Evolutionary conservation across 2,329 filamentous ascomycete genomes (phyloP).

Genomic region (Septoria linicola): DNA sequence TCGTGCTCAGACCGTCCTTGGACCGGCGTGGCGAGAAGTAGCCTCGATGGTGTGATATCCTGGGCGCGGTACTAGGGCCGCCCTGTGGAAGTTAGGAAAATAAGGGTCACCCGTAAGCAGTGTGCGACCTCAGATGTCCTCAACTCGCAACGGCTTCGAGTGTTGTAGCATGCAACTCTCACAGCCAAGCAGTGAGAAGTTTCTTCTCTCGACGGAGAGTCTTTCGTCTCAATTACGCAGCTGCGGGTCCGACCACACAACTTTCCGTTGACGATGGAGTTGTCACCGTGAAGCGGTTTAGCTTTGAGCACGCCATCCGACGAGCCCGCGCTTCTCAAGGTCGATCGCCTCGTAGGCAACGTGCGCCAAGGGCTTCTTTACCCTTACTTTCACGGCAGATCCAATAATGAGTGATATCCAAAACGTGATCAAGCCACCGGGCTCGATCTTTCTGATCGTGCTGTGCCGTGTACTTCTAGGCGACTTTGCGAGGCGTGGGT

Average conservation of each 20-base stretch:
- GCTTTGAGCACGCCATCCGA: conserved; percentile 21
- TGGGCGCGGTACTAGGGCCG: not conserved
- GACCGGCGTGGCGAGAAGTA: conserved; percentile 1
- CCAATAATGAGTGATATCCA: conserved; percentile 4
- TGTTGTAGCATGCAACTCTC: not conserved
- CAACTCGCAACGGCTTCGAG: too few species aligned
- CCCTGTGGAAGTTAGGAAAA: too few species aligned
- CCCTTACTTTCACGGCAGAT: not conserved
- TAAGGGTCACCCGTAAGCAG: too few species aligned
- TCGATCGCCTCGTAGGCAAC: conserved; percentile 15
- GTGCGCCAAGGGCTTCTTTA: conserved; percentile 14
- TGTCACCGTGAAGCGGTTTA: conserved; percentile 15
- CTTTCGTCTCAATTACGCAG: conserved; percentile 10
- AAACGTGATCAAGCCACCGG: conserved; percentile 6
- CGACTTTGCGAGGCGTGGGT: not conserved
- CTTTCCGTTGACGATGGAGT: conserved; percentile 8
- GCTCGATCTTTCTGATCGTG: not conserved
- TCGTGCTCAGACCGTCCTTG: not conserved
- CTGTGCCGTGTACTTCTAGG: not conserved
- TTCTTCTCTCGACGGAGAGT: not conserved
- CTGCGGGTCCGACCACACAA: conserved; percentile 11
- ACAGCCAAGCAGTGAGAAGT: not conserved
- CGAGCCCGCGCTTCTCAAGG: conserved; percentile 7
- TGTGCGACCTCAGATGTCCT: too few species aligned
- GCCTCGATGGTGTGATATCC: conserved; percentile 6